Percentiles rank a stretch among this genome's conserved stretches.
phyloP scores from a whole-genome alignment of 306 rosid species.

The Quercus agrifolia region DNA sequence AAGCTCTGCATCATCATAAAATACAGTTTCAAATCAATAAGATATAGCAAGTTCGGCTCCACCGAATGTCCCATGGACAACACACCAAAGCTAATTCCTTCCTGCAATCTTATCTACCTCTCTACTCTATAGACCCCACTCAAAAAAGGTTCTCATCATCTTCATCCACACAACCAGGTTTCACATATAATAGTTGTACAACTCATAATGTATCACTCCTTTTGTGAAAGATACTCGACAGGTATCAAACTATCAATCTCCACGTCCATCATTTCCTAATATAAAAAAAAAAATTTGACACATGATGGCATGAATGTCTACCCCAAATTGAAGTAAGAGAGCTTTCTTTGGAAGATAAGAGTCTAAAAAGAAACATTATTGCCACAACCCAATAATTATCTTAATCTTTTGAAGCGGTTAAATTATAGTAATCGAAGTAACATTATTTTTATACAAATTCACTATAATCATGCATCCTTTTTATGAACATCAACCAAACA shows the following conservation, averaged over 20 bases:
- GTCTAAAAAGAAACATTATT: too few relatives aligned
- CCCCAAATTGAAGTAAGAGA: neutral
- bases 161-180: conserved; percentile 16
- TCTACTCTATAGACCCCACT: neutral
- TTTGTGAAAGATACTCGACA: conserved; percentile 24
- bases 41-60: neutral
- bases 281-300: too few relatives aligned
- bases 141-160: conserved; percentile 7
- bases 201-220: neutral
- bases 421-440: too few relatives aligned
- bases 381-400: too few relatives aligned
- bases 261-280: conserved; percentile 19
- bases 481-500: too few relatives aligned
- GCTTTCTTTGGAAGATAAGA: too few relatives aligned
- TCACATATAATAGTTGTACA: neutral
- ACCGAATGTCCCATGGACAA: conserved; percentile 9
- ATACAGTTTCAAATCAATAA: conserved; percentile 13
- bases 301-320: neutral
- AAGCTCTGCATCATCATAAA: conserved; percentile 19
- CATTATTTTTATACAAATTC: too few relatives aligned
- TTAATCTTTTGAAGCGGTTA: too few relatives aligned
- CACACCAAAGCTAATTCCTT: neutral
- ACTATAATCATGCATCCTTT: too few relatives aligned
- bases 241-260: conserved; percentile 7
- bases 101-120: too few relatives aligned